Evolutionary conservation across 768 basidiomycete genomes (phyloP).

Genomic region (Pisolithus microcarpus): DNA sequence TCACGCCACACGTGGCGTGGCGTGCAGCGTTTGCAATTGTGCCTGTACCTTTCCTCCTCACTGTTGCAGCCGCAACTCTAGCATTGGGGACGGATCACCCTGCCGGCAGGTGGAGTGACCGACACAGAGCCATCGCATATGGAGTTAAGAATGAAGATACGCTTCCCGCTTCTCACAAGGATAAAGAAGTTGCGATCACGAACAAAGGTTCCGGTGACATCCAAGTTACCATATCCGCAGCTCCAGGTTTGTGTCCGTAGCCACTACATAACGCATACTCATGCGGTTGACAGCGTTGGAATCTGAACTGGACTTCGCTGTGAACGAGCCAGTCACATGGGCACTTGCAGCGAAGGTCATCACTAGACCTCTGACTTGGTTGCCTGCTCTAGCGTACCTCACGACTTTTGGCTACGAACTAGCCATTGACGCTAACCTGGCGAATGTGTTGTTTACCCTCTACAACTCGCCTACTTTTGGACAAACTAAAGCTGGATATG

Average conservation of each 20-base stretch:
- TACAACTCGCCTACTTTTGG: constrained; percentile 34
- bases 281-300: constrained; percentile 11
- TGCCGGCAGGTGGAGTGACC: constrained; percentile 44
- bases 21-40: constrained; percentile 48
- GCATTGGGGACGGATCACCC: constrained; percentile 49
- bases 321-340: constrained; percentile 38
- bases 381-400: constrained; percentile 46
- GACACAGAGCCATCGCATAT: constrained; percentile 34
- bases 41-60: constrained; percentile 46
- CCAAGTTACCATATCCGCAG: constrained; percentile 13
- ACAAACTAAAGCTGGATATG: constrained; percentile 49
- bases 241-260: constrained; percentile 1
- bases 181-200: constrained; percentile 23
- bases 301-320: constrained; percentile 36
- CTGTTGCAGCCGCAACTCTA: constrained; percentile 34
- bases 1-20: constrained; percentile 42
- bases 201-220: constrained; percentile 15
- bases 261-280: neutral
- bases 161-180: constrained; percentile 16
- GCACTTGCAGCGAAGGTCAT: constrained; percentile 28
- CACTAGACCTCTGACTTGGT: constrained; percentile 43
- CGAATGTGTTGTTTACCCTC: constrained; percentile 36
- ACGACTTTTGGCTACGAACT: constrained; percentile 56
- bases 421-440: constrained; percentile 46
- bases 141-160: constrained; percentile 2